Evolutionary conservation across 441 rosid species (phyloP).

Genomic region (Aquilaria agallochum): DNA sequence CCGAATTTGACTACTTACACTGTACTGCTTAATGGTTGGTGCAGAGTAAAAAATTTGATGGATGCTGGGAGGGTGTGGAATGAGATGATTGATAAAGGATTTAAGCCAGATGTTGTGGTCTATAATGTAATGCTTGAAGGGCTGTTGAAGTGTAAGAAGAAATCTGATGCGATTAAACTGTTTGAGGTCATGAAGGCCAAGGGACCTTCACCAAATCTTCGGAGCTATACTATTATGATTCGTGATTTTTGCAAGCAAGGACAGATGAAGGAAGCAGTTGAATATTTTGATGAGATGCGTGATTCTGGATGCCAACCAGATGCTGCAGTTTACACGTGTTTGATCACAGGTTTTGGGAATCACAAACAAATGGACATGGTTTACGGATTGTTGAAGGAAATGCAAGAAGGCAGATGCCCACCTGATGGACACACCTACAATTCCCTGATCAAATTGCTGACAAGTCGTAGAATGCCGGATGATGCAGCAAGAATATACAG

Average conservation of each 20-base stretch:
- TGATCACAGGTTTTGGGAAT: slow-evolving; percentile 77
- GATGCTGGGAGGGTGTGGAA: slow-evolving; percentile 94
- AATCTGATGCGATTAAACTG: slow-evolving; percentile 75
- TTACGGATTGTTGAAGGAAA: slow-evolving; percentile 59
- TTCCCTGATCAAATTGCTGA: slow-evolving; percentile 73
- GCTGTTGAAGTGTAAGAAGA: slow-evolving; percentile 55
- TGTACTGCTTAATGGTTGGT: slow-evolving; percentile 78
- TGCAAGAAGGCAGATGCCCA: slow-evolving; percentile 68
- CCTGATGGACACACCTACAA: slow-evolving; percentile 75
- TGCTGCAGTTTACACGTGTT: slow-evolving; percentile 70
- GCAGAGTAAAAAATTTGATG: slow-evolving; percentile 69
- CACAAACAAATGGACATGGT: slow-evolving; percentile 65
- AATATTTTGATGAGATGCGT: slow-evolving; percentile 65
- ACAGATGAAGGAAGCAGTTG: slow-evolving; percentile 65
- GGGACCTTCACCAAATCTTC: slow-evolving; percentile 67
- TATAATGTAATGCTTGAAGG: slow-evolving; percentile 84
- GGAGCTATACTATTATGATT: slow-evolving; percentile 73
- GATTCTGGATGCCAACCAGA: slow-evolving; percentile 55
- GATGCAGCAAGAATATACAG: slow-evolving; percentile 62
- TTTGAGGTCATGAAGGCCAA: slow-evolving; percentile 79
- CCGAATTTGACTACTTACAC: slow-evolving; percentile 74
- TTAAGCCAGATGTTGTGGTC: slow-evolving; percentile 67
- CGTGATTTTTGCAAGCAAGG: slow-evolving; percentile 68
- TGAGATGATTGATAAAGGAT: slow-evolving; percentile 74
- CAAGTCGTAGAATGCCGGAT: slow-evolving; percentile 47